Base-by-base conservation (phyloP, 768 basidiomycete genomes). In the Erythrobasidium yunnanense region DNA sequence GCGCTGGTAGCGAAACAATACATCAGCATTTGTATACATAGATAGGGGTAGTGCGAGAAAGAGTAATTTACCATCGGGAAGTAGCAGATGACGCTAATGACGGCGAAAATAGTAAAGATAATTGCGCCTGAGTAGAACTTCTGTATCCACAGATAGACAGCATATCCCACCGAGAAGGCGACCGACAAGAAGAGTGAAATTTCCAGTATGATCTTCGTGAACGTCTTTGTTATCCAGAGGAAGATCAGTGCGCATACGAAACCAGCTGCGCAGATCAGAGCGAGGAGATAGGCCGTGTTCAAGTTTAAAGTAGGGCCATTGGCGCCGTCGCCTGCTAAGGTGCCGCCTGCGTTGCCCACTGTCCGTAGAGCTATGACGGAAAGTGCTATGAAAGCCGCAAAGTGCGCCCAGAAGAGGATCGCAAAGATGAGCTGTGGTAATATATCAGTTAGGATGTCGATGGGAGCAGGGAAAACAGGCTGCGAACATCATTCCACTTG, bases 91-190 rank as follows among this genome's bases (percentile, higher is more conserved):
- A 68, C 29, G 7, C 49, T 2, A 25, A 74, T 34, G 22, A 74
- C 65, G 30, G 72, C 73, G n/a, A 74, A 71, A 54, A 74, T 52
- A 22, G 73, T 74, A 53, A 73, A 73, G 66, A 74, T 72, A 69
- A 74, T 72, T 6, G 73, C 73, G 25, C 71, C 71, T 0, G 34
- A 47, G 65, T 67, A 74, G 47, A 23, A 66, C 42, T 50, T 54
- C 7, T 47, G 11, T 20, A 56, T 35, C 71, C 71, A 72, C 3
- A 71, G 54, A 62, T 72, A 72, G 18, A 71, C 51, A 18, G 73
- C 70, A 22, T 69, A 68, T 15, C 38, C 68, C 4, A 69, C 54
- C n/a, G 35, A 45, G 45, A 57, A 42, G 29, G 52, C 53, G 17
- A 69, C 68, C 8, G 54, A 32, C 4, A 69, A 52, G 38, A 52